Conservation (phyloP, 148 eudicot genomes). For the Dianthus caryophyllus region DNA sequence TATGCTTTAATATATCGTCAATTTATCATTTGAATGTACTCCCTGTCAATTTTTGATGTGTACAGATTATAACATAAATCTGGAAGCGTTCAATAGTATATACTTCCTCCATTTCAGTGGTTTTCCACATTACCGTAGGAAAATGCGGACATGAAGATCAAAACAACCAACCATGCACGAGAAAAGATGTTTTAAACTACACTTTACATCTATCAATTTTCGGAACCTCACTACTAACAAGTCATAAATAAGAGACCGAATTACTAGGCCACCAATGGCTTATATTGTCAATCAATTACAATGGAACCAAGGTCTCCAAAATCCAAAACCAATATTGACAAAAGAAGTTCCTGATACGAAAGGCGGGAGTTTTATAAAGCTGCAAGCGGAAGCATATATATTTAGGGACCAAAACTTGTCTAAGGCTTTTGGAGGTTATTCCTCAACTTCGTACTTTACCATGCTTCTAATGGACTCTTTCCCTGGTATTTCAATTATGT, state of each 20-base stretch:
- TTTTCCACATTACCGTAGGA: too few species aligned
- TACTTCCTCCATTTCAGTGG: too few species aligned
- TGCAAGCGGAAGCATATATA: constrained; percentile 5
- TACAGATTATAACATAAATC: too few species aligned
- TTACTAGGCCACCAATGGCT: neutral
- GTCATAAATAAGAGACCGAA: constrained; percentile 1
- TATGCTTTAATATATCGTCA: too few species aligned
- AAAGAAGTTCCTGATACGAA: constrained; percentile 13
- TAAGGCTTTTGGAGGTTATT: neutral
- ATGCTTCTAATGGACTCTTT: neutral
- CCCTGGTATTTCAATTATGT: constrained; percentile 20
- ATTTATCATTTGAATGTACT: too few species aligned
- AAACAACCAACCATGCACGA: too few species aligned
- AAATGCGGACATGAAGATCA: too few species aligned
- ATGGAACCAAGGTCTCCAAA: constrained; percentile 2
- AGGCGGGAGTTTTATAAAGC: neutral
- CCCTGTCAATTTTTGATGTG: too few species aligned
- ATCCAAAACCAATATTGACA: too few species aligned
- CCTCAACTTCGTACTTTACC: neutral
- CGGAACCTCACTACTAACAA: neutral
- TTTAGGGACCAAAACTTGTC: constrained; percentile 8
- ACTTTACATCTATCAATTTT: too few species aligned
- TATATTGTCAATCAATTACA: neutral
- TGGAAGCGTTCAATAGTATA: too few species aligned
- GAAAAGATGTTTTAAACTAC: too few species aligned